These are phyloP conservation scores for Podosphaera xanthii DNA, from an alignment of 2,329 filamentous ascomycete species.

Conservation along the genomic window DNA sequence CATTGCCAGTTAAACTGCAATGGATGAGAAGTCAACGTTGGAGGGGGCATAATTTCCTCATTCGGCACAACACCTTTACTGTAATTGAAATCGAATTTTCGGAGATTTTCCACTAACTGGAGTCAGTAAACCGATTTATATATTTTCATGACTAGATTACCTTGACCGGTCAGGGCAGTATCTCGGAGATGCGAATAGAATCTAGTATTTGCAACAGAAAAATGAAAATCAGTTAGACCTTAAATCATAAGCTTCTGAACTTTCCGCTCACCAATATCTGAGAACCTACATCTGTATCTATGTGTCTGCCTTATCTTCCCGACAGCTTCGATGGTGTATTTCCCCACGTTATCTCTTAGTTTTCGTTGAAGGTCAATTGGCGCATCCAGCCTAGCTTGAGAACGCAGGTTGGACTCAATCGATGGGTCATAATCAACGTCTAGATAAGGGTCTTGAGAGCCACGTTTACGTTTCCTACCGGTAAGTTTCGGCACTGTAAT, in stretches of 20 bases:
- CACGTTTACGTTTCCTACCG: slow-evolving; percentile 64
- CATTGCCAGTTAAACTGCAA: slow-evolving; percentile 63
- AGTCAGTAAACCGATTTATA: slow-evolving; percentile 6
- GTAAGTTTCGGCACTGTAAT: slow-evolving; percentile 72
- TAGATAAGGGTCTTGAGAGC: slow-evolving; percentile 42
- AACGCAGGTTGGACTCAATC: slow-evolving; percentile 15
- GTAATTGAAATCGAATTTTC: slow-evolving; percentile 43
- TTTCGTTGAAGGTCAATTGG: slow-evolving; percentile 34
- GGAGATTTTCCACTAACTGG: slow-evolving; percentile 28
- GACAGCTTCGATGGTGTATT: slow-evolving; percentile 45
- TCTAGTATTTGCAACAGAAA: slow-evolving; percentile 40
- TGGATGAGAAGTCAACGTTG: slow-evolving; percentile 50
- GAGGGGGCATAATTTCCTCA: slow-evolving; percentile 56
- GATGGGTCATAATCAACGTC: slow-evolving; percentile 11
- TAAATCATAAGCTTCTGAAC: neutral
- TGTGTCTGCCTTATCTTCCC: slow-evolving; percentile 61
- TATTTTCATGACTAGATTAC: slow-evolving; percentile 21
- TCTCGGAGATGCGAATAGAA: slow-evolving; percentile 52
- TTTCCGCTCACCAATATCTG: slow-evolving; percentile 2
- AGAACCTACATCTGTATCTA: slow-evolving; percentile 45
- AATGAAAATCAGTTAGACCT: slow-evolving; percentile 71
- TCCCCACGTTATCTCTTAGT: slow-evolving; percentile 45
- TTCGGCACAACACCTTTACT: slow-evolving; percentile 33
- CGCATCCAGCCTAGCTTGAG: slow-evolving; percentile 26
- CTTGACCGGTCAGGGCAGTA: slow-evolving; percentile 46